A percentile compares a stretch with the other conserved stretches of the same genome.
phyloP scores from a whole-genome alignment of 306 rosid species.

The Prunus mume region DNA sequence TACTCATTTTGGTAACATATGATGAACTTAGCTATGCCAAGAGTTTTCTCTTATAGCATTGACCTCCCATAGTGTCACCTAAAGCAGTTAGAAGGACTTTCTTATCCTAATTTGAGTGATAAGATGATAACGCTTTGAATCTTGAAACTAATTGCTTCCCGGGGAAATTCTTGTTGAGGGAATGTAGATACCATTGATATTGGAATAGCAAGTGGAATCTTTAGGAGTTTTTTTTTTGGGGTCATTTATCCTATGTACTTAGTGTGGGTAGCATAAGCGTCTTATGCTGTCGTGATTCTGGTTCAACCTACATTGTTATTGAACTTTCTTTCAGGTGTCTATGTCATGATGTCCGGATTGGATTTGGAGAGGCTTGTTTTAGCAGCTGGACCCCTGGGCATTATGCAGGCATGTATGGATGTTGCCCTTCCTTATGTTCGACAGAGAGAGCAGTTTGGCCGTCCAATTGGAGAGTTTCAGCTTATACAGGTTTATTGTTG shows the following conservation, averaged over 20 bases:
- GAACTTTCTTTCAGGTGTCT: slow-evolving; percentile 66
- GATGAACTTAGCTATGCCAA: background rate
- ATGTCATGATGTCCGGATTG: slow-evolving; percentile 96
- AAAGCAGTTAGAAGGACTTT: background rate
- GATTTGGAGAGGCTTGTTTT: slow-evolving; percentile 96
- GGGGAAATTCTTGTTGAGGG: background rate
- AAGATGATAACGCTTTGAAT: background rate
- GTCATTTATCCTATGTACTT: background rate
- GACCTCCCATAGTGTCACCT: background rate
- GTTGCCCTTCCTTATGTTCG: slow-evolving; percentile 82
- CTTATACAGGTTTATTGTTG: slow-evolving; percentile 69
- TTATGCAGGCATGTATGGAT: slow-evolving; percentile 96
- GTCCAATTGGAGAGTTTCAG: slow-evolving; percentile 95
- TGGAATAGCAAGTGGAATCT: background rate
- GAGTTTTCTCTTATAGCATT: background rate
- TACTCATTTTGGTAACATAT: background rate
- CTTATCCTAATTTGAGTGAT: background rate
- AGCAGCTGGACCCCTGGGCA: slow-evolving; percentile 84
- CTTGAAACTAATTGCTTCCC: background rate
- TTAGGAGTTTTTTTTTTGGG: background rate
- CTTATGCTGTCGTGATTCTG: background rate
- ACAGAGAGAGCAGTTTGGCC: slow-evolving; percentile 95
- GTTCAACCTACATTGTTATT: slow-evolving; percentile 9
- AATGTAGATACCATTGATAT: background rate
- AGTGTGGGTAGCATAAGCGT: background rate